A percentile compares a stretch with the other conserved stretches of the same genome.
These are phyloP conservation scores for Pseudisothecium myosuroides DNA, from an alignment of 225 moss, liverwort and hornwort species.

Conservation along the genomic window DNA sequence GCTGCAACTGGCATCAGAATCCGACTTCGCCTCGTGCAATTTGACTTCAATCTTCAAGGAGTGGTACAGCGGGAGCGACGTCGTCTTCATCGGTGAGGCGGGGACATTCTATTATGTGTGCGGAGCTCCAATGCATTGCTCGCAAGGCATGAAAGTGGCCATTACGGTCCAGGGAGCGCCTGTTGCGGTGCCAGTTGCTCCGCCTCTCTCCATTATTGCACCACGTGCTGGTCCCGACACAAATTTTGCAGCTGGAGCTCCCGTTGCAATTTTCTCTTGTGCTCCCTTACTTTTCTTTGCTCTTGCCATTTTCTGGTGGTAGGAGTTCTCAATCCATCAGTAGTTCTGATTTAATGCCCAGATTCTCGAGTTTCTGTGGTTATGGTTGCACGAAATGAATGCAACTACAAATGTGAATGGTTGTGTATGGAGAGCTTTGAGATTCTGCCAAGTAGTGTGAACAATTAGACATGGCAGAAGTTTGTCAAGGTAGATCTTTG, in stretches of 20 bases:
- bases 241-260: neutral
- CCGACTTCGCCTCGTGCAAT: slow-evolving; percentile 1
- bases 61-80: neutral
- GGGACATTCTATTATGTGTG: neutral
- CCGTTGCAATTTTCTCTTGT: neutral
- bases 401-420: neutral
- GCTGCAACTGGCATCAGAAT: neutral
- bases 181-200: neutral
- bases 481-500: neutral
- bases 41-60: neutral
- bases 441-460: neutral
- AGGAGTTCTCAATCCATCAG: neutral
- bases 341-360: neutral
- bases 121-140: neutral
- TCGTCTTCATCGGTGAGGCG: neutral
- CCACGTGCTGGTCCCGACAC: neutral
- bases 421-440: neutral
- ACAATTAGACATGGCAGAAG: neutral
- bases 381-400: neutral
- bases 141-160: neutral
- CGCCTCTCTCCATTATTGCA: neutral
- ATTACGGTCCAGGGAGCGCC: neutral
- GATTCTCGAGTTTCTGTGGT: neutral
- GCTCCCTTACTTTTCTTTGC: neutral
- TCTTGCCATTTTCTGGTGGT: neutral